Evolutionary conservation across 2,329 filamentous ascomycete species (phyloP), one percentile per base, ranked within the genome.

Genomic region (Ascochyta clinopodiicola): DNA sequence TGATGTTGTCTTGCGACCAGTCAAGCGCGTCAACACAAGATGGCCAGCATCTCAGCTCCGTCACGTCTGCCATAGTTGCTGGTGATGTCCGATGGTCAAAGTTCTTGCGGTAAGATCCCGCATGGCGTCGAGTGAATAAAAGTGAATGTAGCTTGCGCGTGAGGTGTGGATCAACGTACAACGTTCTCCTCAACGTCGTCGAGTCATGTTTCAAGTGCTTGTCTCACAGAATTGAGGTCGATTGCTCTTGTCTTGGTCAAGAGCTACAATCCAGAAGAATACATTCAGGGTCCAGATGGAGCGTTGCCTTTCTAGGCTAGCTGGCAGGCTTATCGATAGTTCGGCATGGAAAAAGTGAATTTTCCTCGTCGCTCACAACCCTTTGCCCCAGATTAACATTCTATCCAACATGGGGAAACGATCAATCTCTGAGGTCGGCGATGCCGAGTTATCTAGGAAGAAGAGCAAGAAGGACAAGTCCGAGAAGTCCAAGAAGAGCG

Each of bases 1-100:
- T 77, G 44, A 83, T 81, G 40, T 83, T 82, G 61, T 87, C 84
- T 35, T 77, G 70, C 6, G 84, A 87, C 84, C 85, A 88, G 46
- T 79, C 76, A n/a, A 87, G 69, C 44, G 81, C 83, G 61, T 83
- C 75, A 24, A 77, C 70, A 55, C 79, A 80, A 3, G 80, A 80
- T 2, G 84, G 83, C 73, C 79, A 84, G 50, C 80, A 75, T 22
- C 61, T 64, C 19, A 75, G 57, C 51, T 70, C 68, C 29, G 71
- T 74, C 37, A 69, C 67, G 39, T 75, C 70, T 27, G 72, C 62
- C 74, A 76, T 76, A 4, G 12, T 44, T 21, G 35, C 17, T 36
- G 27, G 8, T 39, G 13, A 9, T 46, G 8, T 25, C 31, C 13
- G 29, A 7, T 40, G 2, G 34, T 39, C 13, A 12, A 21, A 39